phyloP scores from a whole-genome alignment of 192 early-diverging fungal species.

The Backusella circina region DNA sequence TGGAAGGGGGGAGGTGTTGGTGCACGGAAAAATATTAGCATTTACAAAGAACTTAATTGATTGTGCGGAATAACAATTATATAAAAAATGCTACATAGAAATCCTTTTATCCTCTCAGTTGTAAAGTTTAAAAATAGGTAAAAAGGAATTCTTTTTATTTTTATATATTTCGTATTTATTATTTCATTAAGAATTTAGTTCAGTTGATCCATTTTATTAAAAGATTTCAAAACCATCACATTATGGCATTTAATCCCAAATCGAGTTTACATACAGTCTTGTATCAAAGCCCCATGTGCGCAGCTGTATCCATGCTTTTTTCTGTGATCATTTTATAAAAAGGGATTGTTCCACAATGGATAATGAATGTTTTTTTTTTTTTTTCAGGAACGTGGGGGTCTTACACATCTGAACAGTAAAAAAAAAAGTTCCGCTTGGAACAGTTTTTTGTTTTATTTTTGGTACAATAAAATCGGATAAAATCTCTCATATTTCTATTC shows the following conservation, averaged over 20 bases:
- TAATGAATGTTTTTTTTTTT: neutral
- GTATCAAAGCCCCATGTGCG: neutral
- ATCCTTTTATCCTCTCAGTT: neutral
- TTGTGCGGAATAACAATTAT: neutral
- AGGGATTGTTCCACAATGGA: neutral
- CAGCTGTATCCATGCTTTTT: neutral
- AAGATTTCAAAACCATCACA: neutral
- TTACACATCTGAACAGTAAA: neutral
- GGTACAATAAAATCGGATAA: neutral
- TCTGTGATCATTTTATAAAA: neutral
- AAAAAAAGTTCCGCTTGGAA: neutral
- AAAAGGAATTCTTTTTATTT: neutral
- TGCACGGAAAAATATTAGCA: neutral
- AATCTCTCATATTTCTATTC: neutral
- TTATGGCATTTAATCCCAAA: neutral
- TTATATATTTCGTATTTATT: neutral
- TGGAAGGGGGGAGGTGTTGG: neutral
- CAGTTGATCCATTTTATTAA: neutral
- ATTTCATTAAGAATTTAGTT: neutral
- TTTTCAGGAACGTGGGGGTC: neutral
- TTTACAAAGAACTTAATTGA: neutral
- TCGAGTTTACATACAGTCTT: neutral
- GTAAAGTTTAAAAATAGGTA: neutral
- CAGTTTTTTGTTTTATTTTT: neutral
- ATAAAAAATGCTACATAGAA: neutral